A percentile compares a stretch with the other conserved stretches of the same genome.
These are phyloP conservation scores for Passalora sequoiae DNA, from an alignment of 2,329 filamentous ascomycete genomes.

Conservation along the genomic window DNA sequence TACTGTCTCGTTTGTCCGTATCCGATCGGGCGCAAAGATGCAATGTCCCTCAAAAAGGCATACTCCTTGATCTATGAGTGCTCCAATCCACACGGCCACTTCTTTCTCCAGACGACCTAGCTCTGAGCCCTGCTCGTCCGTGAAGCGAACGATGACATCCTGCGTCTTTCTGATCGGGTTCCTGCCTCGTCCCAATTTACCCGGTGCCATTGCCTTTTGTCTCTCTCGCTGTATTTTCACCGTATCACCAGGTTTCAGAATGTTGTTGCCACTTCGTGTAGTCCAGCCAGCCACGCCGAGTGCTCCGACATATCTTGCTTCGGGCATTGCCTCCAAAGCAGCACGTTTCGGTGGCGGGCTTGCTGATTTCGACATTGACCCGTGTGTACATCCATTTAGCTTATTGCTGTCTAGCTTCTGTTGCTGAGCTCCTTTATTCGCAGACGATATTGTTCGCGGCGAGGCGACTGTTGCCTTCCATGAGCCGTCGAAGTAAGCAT, in stretches of 20 bases:
- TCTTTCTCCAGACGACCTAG: conserved; percentile 84
- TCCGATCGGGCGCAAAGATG: conserved; percentile 78
- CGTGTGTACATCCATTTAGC: conserved; percentile 6
- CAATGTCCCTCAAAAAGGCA: conserved; percentile 83
- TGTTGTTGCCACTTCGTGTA: conserved; percentile 69
- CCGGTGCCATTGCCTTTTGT: conserved; percentile 54
- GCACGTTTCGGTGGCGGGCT: conserved; percentile 15
- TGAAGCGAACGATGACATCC: conserved; percentile 90
- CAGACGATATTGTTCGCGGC: conserved; percentile 16
- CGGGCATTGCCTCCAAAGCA: conserved; percentile 43
- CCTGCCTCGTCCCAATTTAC: conserved; percentile 38
- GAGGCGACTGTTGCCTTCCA: conserved; percentile 43
- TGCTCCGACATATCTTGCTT: conserved; percentile 74
- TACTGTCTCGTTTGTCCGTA: conserved; percentile 90
- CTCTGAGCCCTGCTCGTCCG: conserved; percentile 70
- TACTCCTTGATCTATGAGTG: conserved; percentile 81
- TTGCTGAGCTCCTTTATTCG: conserved; percentile 11
- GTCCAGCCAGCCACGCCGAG: conserved; percentile 92
- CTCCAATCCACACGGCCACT: conserved; percentile 83
- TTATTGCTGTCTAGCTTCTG: conserved; percentile 10
- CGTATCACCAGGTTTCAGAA: conserved; percentile 75
- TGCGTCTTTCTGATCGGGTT: conserved; percentile 59
- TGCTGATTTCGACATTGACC: conserved; percentile 1
- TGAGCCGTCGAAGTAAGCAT: conserved; percentile 60
- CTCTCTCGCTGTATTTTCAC: conserved; percentile 84